A percentile compares a stretch with the other conserved stretches of the same genome.
Evolutionary conservation across 129 eudicot genomes (phyloP).

Genomic region (Heracleum sosnowskyi): DNA sequence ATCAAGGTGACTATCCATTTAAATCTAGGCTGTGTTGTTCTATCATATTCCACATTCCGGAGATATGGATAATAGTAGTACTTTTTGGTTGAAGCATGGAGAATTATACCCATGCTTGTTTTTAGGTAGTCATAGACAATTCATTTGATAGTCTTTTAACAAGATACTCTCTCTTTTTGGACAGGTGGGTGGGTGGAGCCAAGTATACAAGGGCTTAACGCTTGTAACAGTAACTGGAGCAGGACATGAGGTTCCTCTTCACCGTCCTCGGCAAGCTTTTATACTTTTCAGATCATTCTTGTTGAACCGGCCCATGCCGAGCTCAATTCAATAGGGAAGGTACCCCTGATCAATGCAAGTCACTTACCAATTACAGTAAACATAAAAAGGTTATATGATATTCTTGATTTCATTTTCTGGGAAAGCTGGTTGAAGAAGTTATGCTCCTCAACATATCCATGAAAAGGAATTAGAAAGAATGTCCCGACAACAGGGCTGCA

Average conservation of each 20-base stretch:
- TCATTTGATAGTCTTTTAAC: not conserved
- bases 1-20: too few species aligned
- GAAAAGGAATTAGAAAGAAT: not conserved
- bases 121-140: not conserved
- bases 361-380: not conserved
- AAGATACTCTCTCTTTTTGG: not conserved
- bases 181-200: conserved; percentile 97
- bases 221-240: conserved; percentile 84
- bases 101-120: not conserved
- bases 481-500: not conserved
- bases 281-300: conserved; percentile 74
- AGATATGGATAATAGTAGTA: too few species aligned
- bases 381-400: not conserved
- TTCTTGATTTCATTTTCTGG: not conserved
- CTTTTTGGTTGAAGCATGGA: not conserved
- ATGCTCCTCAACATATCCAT: not conserved
- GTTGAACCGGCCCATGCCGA: conserved; percentile 63
- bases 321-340: not conserved
- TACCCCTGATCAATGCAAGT: not conserved
- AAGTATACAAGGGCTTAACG: conserved; percentile 65
- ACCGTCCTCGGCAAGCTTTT: conserved; percentile 81
- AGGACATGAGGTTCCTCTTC: conserved; percentile 87
- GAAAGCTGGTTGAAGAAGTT: not conserved
- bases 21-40: too few species aligned
- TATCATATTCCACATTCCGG: too few species aligned